Evolutionary conservation across 441 rosid genomes (phyloP), one percentile per base, ranked within the genome.

Genomic region (Pelargonium myrrhifolium): DNA sequence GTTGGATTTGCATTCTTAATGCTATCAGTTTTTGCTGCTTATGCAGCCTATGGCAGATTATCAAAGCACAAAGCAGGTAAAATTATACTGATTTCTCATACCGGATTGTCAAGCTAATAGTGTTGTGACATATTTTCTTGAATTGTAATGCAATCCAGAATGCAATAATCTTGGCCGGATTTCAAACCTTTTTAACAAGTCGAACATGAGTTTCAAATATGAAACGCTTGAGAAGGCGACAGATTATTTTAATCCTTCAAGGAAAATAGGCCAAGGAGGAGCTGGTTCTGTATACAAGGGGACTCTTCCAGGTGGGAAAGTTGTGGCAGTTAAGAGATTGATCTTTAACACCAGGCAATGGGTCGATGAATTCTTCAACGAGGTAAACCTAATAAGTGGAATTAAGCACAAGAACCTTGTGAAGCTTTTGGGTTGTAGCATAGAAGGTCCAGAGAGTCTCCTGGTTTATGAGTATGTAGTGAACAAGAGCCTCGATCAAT

Each of bases 331-430:
- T 15, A 89, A 89, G 60, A 84, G 84, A 68, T 71, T 89, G 68
- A 79, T 86, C 72, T 85, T 85, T 59, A 89, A 80, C 66, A 80
- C 87, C 3, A 70, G 80, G 12, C 87, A 86, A 62, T 86, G 92
- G 93, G 90, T 79, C 17, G 93, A 89, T 76, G 85, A 85, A 42
- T 87, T 89, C 83, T 89, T 84, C 69, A 87, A 87, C 37, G 93
- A 89, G 78, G 92, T 87, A 45, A 85, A 86, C 70, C 40, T 85
- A 62, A 87, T 86, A 51, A 86, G 81, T 15, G 82, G 83, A 58
- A 79, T 88, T 67, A 80, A 78, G 65, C 96, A 90, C 75, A 76
- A 79, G 75, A 88, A 86, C 78, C 82, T 90, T 20, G 88, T 88
- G 18, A 81, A 75, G 65, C 87, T 90, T 56, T 67, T 90, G 66